A percentile compares a stretch with the other conserved stretches of the same genome.
phyloP scores from a whole-genome alignment of 2,329 filamentous ascomycete species.

The Cytospora mali region DNA sequence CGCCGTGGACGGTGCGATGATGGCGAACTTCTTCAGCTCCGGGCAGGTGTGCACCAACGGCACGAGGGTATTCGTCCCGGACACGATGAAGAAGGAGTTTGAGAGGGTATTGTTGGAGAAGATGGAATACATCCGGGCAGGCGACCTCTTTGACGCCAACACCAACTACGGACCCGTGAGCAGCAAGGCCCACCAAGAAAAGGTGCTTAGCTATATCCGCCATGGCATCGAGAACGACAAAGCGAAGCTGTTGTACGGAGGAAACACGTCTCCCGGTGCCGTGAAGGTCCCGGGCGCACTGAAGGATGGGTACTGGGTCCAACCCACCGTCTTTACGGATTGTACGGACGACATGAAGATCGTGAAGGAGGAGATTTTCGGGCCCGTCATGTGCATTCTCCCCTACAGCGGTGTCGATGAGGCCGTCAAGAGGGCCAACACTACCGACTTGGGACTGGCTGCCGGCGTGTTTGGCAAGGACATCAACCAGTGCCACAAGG shows the following conservation, averaged over 20 bases:
- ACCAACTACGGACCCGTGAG: slow-evolving; percentile 88
- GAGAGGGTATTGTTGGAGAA: slow-evolving; percentile 71
- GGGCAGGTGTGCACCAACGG: slow-evolving; percentile 95
- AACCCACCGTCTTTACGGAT: slow-evolving; percentile 82
- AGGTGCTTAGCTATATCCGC: slow-evolving; percentile 75
- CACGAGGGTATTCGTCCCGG: slow-evolving; percentile 81
- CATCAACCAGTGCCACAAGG: slow-evolving; percentile 71
- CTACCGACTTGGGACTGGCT: slow-evolving; percentile 76
- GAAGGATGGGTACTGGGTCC: slow-evolving; percentile 76
- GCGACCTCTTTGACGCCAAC: slow-evolving; percentile 68
- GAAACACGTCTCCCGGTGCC: slow-evolving; percentile 57
- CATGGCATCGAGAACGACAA: slow-evolving; percentile 74
- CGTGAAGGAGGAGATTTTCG: slow-evolving; percentile 82
- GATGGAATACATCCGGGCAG: slow-evolving; percentile 69
- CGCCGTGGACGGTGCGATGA: slow-evolving; percentile 89
- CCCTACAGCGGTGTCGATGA: slow-evolving; percentile 72
- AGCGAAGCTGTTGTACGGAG: slow-evolving; percentile 74
- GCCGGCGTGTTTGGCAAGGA: slow-evolving; percentile 82
- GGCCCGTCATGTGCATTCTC: slow-evolving; percentile 82
- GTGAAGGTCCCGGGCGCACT: slow-evolving; percentile 49
- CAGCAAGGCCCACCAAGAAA: slow-evolving; percentile 72
- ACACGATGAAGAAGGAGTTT: slow-evolving; percentile 65
- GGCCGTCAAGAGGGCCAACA: slow-evolving; percentile 72
- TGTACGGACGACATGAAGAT: slow-evolving; percentile 84
- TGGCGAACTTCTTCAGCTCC: slow-evolving; percentile 90